These are phyloP conservation scores for Botrytis fabae DNA, from an alignment of 2,329 filamentous ascomycete species.

Conservation along the genomic window DNA sequence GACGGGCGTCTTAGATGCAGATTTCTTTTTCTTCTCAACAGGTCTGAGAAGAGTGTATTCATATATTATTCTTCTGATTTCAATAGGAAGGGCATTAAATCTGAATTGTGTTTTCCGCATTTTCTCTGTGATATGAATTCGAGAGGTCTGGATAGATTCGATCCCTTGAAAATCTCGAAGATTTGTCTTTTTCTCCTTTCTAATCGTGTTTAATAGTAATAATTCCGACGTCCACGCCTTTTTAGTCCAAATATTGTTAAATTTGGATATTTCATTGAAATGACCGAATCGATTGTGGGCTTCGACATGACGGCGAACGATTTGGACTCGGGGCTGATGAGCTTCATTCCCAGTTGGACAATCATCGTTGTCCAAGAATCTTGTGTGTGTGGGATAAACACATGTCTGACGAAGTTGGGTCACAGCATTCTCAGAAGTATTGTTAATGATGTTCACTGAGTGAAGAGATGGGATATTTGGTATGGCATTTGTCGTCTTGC, in stretches of 20 bases:
- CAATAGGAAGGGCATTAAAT: background rate
- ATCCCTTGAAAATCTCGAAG: background rate
- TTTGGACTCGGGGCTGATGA: background rate
- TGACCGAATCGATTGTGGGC: background rate
- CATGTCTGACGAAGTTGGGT: background rate
- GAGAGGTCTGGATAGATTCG: background rate
- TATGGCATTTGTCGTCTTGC: too few species aligned
- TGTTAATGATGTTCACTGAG: accelerated
- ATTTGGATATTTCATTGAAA: background rate
- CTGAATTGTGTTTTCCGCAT: background rate
- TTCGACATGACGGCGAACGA: background rate
- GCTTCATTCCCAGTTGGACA: background rate
- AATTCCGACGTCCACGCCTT: background rate
- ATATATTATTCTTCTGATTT: background rate
- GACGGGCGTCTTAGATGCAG: background rate
- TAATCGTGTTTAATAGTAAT: too few species aligned
- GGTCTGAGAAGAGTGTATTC: background rate
- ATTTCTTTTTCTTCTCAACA: background rate
- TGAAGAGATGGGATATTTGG: background rate
- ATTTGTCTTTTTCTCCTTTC: background rate
- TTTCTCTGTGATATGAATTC: too few species aligned
- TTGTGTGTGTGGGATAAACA: background rate
- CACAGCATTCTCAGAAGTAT: accelerated
- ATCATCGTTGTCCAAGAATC: background rate
- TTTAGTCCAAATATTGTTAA: slow-evolving; percentile 6